phyloP scores from a whole-genome alignment of 345 rosid species.

The Murraya paniculata region DNA sequence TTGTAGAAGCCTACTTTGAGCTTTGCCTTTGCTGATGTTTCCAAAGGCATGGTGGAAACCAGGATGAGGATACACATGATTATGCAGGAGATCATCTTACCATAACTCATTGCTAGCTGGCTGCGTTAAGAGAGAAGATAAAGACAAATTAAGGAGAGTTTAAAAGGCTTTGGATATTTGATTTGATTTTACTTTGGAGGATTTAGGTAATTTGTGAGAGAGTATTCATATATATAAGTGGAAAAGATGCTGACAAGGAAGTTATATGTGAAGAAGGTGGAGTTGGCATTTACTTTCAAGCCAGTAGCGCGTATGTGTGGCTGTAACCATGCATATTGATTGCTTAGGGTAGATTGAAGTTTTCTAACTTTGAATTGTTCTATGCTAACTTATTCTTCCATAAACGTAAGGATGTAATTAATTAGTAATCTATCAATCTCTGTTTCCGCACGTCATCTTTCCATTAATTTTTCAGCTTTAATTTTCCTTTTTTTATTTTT shows the following conservation, averaged over 20 bases:
- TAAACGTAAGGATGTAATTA: no score
- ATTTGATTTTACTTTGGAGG: no score
- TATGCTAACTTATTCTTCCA: not conserved
- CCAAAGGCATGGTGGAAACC: conserved; percentile 7
- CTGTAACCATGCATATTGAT: not conserved
- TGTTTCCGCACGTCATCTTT: not conserved
- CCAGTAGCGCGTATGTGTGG: conserved; percentile 13
- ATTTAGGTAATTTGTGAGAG: not conserved
- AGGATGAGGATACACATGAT: not conserved
- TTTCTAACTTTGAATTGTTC: conserved; percentile 5
- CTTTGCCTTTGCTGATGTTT: not conserved
- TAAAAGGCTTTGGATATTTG: not conserved
- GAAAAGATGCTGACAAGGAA: not conserved
- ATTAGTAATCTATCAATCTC: not conserved
- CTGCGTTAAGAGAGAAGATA: no score
- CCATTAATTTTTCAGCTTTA: not conserved
- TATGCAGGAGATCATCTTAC: not conserved
- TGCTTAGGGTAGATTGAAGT: not conserved
- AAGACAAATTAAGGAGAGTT: not conserved
- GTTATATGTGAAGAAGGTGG: not conserved
- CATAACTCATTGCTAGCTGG: no score
- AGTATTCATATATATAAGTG: conserved; percentile 12
- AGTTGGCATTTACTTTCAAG: conserved; percentile 14
- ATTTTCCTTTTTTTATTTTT: no score
- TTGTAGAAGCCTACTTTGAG: conserved; percentile 27